A percentile compares a stretch with the other conserved stretches of the same genome.
Conservation (phyloP, 176 grass and related monocot genomes). For the Elymus sibiricus region DNA sequence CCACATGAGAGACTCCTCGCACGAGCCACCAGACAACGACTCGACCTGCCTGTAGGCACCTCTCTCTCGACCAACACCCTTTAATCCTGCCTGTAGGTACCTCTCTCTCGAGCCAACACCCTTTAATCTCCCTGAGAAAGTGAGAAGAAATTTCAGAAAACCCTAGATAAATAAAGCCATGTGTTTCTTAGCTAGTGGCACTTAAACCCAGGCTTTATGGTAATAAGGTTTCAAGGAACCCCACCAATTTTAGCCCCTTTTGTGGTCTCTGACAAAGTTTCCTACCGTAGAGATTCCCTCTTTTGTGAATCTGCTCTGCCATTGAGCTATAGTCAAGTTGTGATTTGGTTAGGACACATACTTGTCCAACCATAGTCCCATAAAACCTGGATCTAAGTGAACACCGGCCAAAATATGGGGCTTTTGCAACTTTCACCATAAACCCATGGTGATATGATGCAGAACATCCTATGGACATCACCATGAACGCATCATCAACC, state of each 20-base stretch:
- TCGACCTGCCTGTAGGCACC: no score
- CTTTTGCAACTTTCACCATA: neutral
- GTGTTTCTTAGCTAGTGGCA: neutral
- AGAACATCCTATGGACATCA: no score
- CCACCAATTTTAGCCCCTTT: neutral
- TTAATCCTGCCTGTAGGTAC: neutral
- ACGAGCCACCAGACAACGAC: no score
- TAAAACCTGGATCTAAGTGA: neutral
- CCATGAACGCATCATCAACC: no score
- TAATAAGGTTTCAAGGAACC: neutral
- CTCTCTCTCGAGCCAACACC: no score
- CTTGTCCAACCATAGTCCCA: neutral
- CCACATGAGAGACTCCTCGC: no score
- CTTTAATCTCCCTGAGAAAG: neutral
- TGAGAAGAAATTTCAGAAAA: neutral
- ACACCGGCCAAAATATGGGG: neutral
- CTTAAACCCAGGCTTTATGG: neutral
- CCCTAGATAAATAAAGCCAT: neutral
- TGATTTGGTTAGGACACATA: neutral
- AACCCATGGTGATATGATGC: neutral
- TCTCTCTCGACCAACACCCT: no score
- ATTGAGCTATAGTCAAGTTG: neutral
- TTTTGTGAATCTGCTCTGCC: neutral
- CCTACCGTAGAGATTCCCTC: neutral
- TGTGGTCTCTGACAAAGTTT: neutral